Evolutionary conservation across 148 eudicot genomes (phyloP).

Genomic region (Vaccinium vitisidaea): DNA sequence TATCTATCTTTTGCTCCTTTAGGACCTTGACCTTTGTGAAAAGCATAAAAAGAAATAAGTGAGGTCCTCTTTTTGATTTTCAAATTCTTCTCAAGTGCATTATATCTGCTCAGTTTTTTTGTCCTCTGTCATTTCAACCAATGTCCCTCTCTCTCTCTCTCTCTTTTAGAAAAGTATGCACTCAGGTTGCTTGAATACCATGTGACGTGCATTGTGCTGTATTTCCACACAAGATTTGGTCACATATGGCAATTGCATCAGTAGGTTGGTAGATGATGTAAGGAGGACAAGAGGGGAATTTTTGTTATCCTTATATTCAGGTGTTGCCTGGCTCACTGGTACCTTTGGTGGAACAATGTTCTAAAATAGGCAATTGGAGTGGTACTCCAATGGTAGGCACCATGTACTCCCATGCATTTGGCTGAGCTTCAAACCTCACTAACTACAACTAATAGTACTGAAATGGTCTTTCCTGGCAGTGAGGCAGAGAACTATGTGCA

Average conservation of each 20-base stretch:
- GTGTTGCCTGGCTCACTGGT: neutral
- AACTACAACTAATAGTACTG: too few relatives aligned
- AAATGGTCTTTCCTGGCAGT: neutral
- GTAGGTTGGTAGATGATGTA: neutral
- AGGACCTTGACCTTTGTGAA: neutral
- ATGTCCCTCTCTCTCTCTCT: neutral
- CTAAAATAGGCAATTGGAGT: too few relatives aligned
- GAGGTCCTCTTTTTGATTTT: neutral
- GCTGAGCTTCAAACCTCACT: too few relatives aligned
- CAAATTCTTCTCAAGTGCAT: neutral
- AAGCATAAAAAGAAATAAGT: too few relatives aligned
- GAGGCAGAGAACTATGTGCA: too few relatives aligned
- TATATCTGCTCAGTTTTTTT: neutral
- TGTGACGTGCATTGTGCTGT: neutral
- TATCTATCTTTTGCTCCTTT: neutral
- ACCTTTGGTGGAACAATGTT: neutral
- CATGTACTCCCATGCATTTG: too few relatives aligned
- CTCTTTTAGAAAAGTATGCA: neutral
- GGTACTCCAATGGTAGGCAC: too few relatives aligned
- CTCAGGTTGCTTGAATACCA: neutral
- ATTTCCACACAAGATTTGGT: neutral
- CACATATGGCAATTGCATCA: neutral
- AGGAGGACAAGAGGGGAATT: neutral
- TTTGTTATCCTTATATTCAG: neutral
- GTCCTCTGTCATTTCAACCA: neutral